These are phyloP conservation scores for Geosmithia putterillii DNA, from an alignment of 2,329 filamentous ascomycete genomes.

Conservation along the genomic window DNA sequence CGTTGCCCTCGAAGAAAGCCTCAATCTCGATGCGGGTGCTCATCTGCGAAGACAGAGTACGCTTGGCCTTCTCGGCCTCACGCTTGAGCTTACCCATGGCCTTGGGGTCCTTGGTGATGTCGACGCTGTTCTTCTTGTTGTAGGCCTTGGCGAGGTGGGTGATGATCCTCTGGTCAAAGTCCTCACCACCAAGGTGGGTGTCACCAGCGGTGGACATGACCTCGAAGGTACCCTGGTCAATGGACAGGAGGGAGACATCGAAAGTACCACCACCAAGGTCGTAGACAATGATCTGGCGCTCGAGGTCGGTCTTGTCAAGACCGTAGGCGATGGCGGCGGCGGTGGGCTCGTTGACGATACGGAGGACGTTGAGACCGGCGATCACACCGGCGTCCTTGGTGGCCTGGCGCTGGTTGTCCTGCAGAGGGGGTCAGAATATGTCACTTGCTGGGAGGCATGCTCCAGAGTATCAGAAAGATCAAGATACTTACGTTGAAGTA, in stretches of 20 bases:
- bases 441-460: constrained; percentile 8
- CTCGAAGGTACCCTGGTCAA: constrained; percentile 88
- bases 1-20: constrained; percentile 89
- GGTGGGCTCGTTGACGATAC: constrained; percentile 94
- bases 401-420: constrained; percentile 87
- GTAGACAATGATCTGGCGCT: constrained; percentile 85
- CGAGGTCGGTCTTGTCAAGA: constrained; percentile 72
- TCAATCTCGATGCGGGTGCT: constrained; percentile 93
- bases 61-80: constrained; percentile 99
- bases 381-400: constrained; percentile 92
- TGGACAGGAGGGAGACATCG: constrained; percentile 86
- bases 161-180: constrained; percentile 97
- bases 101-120: constrained; percentile 90
- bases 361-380: constrained; percentile 86
- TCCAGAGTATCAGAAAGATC: neutral
- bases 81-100: constrained; percentile 99
- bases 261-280: constrained; percentile 92
- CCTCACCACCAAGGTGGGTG: constrained; percentile 94
- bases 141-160: constrained; percentile 92
- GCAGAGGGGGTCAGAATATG: constrained; percentile 1
- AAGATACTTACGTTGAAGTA: constrained; percentile 81
- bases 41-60: constrained; percentile 89
- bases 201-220: constrained; percentile 92
- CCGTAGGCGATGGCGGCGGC: constrained; percentile 92
- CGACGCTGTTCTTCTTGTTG: constrained; percentile 95